These are phyloP conservation scores for Paecilomyces sp. DNA, from an alignment of 2,329 filamentous ascomycete genomes.

Conservation along the genomic window DNA sequence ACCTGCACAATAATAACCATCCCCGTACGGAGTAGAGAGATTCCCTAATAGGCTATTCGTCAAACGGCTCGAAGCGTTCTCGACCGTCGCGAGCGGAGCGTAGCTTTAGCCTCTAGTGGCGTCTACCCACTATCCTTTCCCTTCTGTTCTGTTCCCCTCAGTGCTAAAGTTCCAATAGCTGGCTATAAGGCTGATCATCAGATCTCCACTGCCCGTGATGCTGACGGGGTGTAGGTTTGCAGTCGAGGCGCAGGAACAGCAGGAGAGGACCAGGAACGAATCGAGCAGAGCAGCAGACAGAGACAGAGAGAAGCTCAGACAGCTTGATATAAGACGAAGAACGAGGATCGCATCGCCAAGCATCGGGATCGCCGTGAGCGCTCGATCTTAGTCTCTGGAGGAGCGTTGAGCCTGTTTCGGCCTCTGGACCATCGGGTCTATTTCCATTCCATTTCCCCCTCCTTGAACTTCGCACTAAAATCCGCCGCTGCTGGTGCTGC, in stretches of 20 bases:
- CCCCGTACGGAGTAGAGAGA: neutral
- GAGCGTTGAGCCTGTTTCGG: neutral
- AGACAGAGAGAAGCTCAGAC: too few relatives aligned
- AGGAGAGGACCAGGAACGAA: neutral
- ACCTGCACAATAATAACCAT: too few relatives aligned
- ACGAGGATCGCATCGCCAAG: neutral
- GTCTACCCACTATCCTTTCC: neutral
- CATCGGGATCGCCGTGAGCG: neutral
- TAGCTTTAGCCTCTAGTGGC: neutral
- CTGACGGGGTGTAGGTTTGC: neutral
- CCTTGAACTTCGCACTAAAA: neutral
- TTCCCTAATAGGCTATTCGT: neutral
- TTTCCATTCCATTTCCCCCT: neutral
- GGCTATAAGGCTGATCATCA: neutral
- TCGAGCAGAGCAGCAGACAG: neutral
- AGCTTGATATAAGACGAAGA: neutral
- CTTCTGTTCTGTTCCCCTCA: neutral
- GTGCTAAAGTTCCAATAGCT: neutral
- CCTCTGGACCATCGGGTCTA: neutral
- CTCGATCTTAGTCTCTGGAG: neutral
- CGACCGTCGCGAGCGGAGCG: neutral
- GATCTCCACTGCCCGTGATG: neutral
- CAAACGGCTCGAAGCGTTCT: neutral
- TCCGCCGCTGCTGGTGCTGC: neutral
- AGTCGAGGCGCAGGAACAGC: neutral